phyloP scores from a whole-genome alignment of 2,329 filamentous ascomycete species.

The Tolypocladium ovalisporum region DNA sequence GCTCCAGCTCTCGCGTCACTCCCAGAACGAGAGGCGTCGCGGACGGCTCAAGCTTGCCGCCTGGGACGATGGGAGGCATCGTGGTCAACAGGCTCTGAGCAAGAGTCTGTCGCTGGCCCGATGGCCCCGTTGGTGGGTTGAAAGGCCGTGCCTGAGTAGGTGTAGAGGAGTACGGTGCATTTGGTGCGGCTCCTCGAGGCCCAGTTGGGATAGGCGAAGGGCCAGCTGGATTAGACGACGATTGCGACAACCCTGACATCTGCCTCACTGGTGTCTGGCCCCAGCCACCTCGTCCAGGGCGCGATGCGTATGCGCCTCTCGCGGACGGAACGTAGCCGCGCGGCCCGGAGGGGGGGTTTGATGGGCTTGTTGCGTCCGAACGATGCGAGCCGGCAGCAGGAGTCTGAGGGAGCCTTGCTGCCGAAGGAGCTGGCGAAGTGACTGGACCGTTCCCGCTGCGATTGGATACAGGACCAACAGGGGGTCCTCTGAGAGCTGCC shows the following conservation, averaged over 20 bases:
- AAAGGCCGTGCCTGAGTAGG: conserved; percentile 35
- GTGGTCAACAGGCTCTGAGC: conserved; percentile 41
- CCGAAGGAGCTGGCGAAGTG: conserved; percentile 22
- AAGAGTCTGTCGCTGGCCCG: conserved; percentile 30
- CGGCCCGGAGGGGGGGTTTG: conserved; percentile 41
- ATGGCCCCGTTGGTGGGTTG: conserved; percentile 48
- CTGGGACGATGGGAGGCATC: conserved; percentile 39
- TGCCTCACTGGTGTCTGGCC: conserved; percentile 20
- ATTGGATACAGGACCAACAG: conserved; percentile 28
- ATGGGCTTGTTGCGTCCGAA: conserved; percentile 32
- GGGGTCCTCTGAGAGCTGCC: conserved; percentile 39
- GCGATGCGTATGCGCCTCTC: conserved; percentile 32
- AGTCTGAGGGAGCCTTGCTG: conserved; percentile 21
- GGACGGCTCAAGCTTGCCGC: conserved; percentile 41
- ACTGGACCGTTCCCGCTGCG: conserved; percentile 28
- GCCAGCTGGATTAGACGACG: conserved; percentile 29
- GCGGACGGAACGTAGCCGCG: conserved; percentile 38
- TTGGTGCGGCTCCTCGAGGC: conserved; percentile 25
- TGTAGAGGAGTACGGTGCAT: conserved; percentile 24
- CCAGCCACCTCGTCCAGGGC: conserved; percentile 37
- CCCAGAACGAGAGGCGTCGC: conserved; percentile 32
- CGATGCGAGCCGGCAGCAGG: conserved; percentile 20
- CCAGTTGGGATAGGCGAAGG: conserved; percentile 35
- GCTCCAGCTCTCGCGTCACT: conserved; percentile 41
- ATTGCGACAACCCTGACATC: conserved; percentile 21